Evolutionary conservation across 78 protist genomes (phyloP).

Genomic region (Monocercomonoides exilis): DNA sequence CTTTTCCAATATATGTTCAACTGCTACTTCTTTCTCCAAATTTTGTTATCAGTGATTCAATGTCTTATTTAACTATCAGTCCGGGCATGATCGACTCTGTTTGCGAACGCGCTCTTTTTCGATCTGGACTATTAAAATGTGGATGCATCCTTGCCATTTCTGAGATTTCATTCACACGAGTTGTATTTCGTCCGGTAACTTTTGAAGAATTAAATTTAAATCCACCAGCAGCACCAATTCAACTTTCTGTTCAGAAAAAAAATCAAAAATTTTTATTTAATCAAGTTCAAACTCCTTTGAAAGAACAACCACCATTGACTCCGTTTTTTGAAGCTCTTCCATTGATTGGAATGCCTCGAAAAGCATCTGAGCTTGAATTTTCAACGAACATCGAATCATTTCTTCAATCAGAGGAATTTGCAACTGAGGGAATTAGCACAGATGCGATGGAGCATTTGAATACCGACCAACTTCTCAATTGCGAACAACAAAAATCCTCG

Average conservation of each 20-base stretch:
- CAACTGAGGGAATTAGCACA: too few relatives aligned
- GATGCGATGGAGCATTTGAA: too few relatives aligned
- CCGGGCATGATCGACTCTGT: not conserved
- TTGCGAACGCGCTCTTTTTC: not conserved
- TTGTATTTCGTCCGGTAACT: not conserved
- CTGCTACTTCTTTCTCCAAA: not conserved
- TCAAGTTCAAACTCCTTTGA: not conserved
- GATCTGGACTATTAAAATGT: not conserved
- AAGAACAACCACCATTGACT: not conserved
- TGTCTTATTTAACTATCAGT: not conserved
- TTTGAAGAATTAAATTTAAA: not conserved
- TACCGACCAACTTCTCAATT: too few relatives aligned
- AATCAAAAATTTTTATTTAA: too few relatives aligned
- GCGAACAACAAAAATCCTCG: too few relatives aligned
- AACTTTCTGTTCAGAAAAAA: not conserved
- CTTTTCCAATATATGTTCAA: not conserved
- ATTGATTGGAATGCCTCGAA: not conserved
- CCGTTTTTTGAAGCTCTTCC: not conserved
- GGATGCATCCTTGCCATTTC: not conserved
- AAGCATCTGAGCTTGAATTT: not conserved
- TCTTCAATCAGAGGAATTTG: too few relatives aligned
- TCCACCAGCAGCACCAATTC: not conserved
- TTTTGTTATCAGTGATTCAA: not conserved
- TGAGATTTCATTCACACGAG: not conserved
- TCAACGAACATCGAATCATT: too few relatives aligned